A percentile compares a stretch with the other conserved stretches of the same genome.
These are phyloP conservation scores for Fomitopsis pulvina DNA, from an alignment of 768 basidiomycete species.

Conservation along the genomic window DNA sequence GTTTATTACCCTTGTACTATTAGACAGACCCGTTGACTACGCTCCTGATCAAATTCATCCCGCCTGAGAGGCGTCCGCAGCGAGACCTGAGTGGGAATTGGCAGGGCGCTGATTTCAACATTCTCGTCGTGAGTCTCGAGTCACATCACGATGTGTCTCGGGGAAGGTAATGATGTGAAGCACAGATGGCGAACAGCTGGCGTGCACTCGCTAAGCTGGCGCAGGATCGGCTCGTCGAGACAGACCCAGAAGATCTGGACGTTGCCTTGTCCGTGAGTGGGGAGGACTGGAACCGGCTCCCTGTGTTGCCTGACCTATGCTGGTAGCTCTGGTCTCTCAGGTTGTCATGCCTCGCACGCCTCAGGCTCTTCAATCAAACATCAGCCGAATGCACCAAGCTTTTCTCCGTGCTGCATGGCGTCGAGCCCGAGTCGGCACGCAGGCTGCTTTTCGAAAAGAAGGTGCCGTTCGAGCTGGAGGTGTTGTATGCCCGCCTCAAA, in stretches of 20 bases:
- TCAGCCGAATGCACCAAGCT: slow-evolving; percentile 79
- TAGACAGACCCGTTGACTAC: slow-evolving; percentile 82
- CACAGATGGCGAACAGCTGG: slow-evolving; percentile 86
- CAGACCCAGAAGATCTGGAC: slow-evolving; percentile 61
- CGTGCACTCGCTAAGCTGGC: slow-evolving; percentile 80
- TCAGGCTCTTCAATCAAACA: slow-evolving; percentile 84
- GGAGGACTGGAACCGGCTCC: background rate
- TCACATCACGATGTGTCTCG: background rate
- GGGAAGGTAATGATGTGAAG: background rate
- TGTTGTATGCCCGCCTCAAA: slow-evolving; percentile 66
- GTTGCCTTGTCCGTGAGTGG: slow-evolving; percentile 60
- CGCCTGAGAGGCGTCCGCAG: slow-evolving; percentile 65
- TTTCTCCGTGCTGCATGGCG: slow-evolving; percentile 54
- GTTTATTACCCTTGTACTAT: slow-evolving; percentile 30
- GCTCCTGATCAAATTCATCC: slow-evolving; percentile 79
- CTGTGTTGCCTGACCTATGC: background rate
- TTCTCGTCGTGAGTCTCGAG: slow-evolving; percentile 60
- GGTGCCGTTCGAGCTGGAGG: slow-evolving; percentile 50
- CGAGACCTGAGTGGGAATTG: slow-evolving; percentile 75
- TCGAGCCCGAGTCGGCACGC: slow-evolving; percentile 30
- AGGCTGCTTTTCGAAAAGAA: slow-evolving; percentile 54
- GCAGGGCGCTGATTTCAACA: slow-evolving; percentile 65
- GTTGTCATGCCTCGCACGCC: slow-evolving; percentile 67
- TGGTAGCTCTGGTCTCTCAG: slow-evolving; percentile 79
- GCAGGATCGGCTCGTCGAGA: slow-evolving; percentile 63